These are phyloP conservation scores for Starmerella khaoyaiensis DNA, from an alignment of 805 yeast species.

Conservation along the genomic window DNA sequence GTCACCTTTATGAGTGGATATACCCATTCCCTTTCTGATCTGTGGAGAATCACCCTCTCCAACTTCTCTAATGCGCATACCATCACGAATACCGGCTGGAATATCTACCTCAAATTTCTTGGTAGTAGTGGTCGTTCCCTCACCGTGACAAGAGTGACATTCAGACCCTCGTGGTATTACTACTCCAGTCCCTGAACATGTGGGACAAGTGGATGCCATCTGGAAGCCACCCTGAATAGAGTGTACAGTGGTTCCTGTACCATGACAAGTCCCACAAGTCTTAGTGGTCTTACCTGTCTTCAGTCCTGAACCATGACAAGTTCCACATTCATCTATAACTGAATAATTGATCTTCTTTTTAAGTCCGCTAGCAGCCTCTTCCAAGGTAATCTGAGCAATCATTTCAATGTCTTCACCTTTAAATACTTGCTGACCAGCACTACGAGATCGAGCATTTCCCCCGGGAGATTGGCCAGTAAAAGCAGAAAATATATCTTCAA, in stretches of 20 bases:
- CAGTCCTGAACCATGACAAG: conserved; percentile 79
- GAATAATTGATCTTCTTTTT: conserved; percentile 54
- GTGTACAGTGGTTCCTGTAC: conserved; percentile 84
- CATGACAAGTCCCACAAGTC: conserved; percentile 80
- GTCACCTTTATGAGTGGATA: conserved; percentile 58
- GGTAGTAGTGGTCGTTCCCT: conserved; percentile 59
- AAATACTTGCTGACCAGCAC: conserved; percentile 49
- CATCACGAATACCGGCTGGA: conserved; percentile 82
- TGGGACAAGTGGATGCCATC: conserved; percentile 83
- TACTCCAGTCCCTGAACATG: conserved; percentile 85
- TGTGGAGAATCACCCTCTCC: conserved; percentile 88
- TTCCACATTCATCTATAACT: conserved; percentile 59
- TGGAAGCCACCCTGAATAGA: conserved; percentile 85
- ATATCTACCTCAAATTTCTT: conserved; percentile 70
- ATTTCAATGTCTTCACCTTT: conserved; percentile 85
- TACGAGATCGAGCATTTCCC: conserved; percentile 28
- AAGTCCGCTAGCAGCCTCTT: conserved; percentile 77
- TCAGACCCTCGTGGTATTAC: conserved; percentile 51
- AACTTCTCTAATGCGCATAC: conserved; percentile 67
- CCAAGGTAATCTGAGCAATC: conserved; percentile 57
- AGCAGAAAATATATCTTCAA: conserved; percentile 54
- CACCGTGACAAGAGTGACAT: conserved; percentile 75
- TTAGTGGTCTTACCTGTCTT: conserved; percentile 59
- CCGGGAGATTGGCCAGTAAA: conserved; percentile 33
- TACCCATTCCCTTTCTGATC: conserved; percentile 57